phyloP scores from a whole-genome alignment of 2,329 filamentous ascomycete genomes.

The Orbilia brochopaga region DNA sequence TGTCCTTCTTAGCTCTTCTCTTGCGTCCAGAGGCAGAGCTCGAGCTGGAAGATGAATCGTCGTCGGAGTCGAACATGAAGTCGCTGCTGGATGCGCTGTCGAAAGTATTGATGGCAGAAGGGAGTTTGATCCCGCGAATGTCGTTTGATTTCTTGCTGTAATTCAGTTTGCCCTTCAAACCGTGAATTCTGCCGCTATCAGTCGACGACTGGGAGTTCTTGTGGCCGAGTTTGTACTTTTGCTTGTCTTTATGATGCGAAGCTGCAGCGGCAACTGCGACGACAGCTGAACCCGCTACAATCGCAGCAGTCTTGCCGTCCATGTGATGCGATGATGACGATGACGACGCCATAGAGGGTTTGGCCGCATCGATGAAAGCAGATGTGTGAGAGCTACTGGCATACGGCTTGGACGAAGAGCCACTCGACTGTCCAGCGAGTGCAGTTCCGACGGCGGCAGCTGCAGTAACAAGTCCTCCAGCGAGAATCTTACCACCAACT shows the following conservation, averaged over 20 bases:
- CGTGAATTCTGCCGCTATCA: constrained; percentile 39
- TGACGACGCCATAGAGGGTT: constrained; percentile 15
- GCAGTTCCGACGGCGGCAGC: constrained; percentile 37
- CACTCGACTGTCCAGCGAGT: constrained; percentile 33
- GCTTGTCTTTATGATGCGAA: constrained; percentile 39
- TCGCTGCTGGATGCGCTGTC: constrained; percentile 42
- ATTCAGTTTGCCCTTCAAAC: constrained; percentile 36
- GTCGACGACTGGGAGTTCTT: constrained; percentile 37
- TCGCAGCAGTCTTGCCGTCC: constrained; percentile 39
- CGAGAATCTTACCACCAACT: constrained; percentile 42
- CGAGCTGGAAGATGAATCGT: constrained; percentile 2
- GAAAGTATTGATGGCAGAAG: constrained; percentile 33
- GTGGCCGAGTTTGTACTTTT: constrained; percentile 31
- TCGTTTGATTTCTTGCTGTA: constrained; percentile 40
- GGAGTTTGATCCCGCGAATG: constrained; percentile 36
- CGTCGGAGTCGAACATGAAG: constrained; percentile 28
- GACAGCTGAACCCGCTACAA: constrained; percentile 34
- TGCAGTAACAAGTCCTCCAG: constrained; percentile 26
- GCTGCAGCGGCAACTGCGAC: constrained; percentile 25
- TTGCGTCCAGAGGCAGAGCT: constrained; percentile 21
- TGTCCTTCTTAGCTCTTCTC: constrained; percentile 19
- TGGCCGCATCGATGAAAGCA: neutral
- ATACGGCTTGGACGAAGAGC: constrained; percentile 21
- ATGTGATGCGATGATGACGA: constrained; percentile 23
- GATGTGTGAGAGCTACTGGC: constrained; percentile 10